Base-by-base conservation (phyloP, 2,329 filamentous ascomycete genomes). In the Cordyceps cicadae region DNA sequence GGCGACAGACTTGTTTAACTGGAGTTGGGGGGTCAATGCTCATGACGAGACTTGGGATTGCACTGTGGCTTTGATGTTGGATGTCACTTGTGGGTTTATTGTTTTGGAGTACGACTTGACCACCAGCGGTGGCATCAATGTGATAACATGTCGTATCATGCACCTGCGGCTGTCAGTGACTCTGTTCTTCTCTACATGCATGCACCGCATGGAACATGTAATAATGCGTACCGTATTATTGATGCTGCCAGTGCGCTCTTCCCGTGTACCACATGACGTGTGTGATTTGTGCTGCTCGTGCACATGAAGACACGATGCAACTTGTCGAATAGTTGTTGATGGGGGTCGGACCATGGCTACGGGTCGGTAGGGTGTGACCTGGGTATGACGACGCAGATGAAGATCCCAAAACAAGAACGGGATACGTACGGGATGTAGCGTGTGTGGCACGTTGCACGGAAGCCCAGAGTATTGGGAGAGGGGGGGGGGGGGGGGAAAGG, bases 1-100 rank as follows among this genome's bases (percentile, higher is more conserved):
- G 55, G 55, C 54, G 8, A 51, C 46, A 59, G 55, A 59, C 19
- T 59, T 59, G 55, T 59, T 51, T 17, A 48, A 21, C 32, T 34
- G 55, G 55, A 51, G 55, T 59, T 59, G 14, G 37, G 37, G 19
- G 43, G 55, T 4, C 37, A 17, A 32, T 37, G 45, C 8, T 39
- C 24, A 26, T 21, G 26, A 26, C 8, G 19, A 17, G 21, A 56
- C 43, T 21, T 19, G 11, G 24, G 41, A 4, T 21, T 15, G 7
- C 37, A 19, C 43, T 3, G 45, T 15, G 19, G 45, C 4, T 37
- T 50, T 57, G 54, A 39, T 57, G 37, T 48, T 48, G 43, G 41
- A 29, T 21, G 19, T 19, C 45, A 15, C 12, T 57, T 57, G 32
- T 49, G 5, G 12, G 29, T 21, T 49, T 57, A 41, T 41, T 50